Base-by-base conservation (phyloP, 768 basidiomycete genomes). In the Cystoderma amianthinum region DNA sequence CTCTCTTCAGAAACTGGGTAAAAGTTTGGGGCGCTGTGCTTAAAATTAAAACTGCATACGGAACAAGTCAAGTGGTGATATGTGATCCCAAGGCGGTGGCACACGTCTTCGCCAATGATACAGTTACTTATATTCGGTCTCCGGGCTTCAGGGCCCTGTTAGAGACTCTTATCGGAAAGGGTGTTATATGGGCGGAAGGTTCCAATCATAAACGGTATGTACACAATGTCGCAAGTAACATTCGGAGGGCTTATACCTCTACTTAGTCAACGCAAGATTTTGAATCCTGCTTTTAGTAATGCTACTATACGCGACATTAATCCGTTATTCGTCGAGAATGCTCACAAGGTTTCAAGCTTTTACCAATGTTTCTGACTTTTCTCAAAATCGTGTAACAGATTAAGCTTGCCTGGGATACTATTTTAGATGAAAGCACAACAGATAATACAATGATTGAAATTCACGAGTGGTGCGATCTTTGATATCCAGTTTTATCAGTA, bases 181-280 rank as follows among this genome's bases (percentile, higher is more conserved):
- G 64, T 4, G 46, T 74, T 15, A 44, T 73, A 12, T 60, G 61
- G 48, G 60, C 65, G 9, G 64, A 63, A 38, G 70, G 68, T 12
- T 71, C 74, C 18, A 55, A 37, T 32, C 73, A 75, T 50, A 64
- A 57, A 38, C 60, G 65, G 72, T 65, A 21, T 15, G 35, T 37
- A 19, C 20, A 21, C 16, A 23, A 39, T 12, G 19, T 21, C n/a
- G 17, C 24, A 18, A 18, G 25, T 12, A 13, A 20, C 2, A 25
- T 32, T 38, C 10, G 11, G 22, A 35, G 36, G 43, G 17, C 20
- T 35, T 15, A 47, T 11, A 28, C 13, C 34, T 45, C 22, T 12
- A n/a, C 3, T 12, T 25, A 51, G 50, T 34, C 50, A 51, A 17
- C 20, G 50, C 20, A 51, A 41, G 32, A 38, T 18, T 5, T 32